These are phyloP conservation scores for Hypomontagnella monticulosa DNA, from an alignment of 495 filamentous ascomycete species.

Conservation along the genomic window DNA sequence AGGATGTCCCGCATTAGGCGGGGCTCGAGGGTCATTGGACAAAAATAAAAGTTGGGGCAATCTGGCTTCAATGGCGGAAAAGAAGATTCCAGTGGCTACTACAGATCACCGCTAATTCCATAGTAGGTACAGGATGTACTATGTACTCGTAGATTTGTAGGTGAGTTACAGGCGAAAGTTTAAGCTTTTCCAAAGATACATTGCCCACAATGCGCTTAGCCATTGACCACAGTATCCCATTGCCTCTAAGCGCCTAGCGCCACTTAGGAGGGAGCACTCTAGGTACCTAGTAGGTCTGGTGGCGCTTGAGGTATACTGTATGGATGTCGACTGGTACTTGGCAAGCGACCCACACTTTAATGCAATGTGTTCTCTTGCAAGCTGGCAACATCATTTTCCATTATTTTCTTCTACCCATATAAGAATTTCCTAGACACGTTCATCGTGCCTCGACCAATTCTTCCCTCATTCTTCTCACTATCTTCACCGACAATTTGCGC, in stretches of 20 bases:
- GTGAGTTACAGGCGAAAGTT: too few species aligned
- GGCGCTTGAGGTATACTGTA: too few species aligned
- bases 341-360: conserved; percentile 42
- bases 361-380: conserved; percentile 47
- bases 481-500: conserved; percentile 6
- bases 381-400: conserved; percentile 40
- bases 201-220: too few species aligned
- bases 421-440: conserved; percentile 24
- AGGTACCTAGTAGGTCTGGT: neutral
- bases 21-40: conserved; percentile 5
- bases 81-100: conserved; percentile 36
- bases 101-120: neutral
- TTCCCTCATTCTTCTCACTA: conserved; percentile 21
- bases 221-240: too few species aligned
- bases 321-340: too few species aligned
- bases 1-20: conserved; percentile 39
- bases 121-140: neutral
- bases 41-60: conserved; percentile 24
- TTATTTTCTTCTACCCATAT: conserved; percentile 23
- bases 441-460: conserved; percentile 26
- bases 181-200: too few species aligned
- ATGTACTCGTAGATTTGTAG: too few species aligned
- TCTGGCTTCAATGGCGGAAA: conserved; percentile 31
- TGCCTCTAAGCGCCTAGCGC: too few species aligned
- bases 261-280: too few species aligned